Evolutionary conservation across 192 early-diverging fungal species (phyloP).

Genomic region (Coemansia sp.): DNA sequence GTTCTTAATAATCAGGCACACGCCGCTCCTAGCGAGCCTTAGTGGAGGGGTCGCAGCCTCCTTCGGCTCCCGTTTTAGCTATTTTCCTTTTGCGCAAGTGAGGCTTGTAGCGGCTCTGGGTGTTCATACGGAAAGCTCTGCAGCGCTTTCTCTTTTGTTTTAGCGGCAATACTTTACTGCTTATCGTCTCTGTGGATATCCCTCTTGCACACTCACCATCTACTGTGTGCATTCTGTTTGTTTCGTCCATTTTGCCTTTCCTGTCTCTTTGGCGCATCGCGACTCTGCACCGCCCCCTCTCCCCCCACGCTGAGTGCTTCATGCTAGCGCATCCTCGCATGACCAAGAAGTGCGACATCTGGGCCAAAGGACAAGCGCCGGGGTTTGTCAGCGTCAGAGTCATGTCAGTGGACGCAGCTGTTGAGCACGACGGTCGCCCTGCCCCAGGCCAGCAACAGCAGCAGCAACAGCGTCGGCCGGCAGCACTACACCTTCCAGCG

Average conservation of each 20-base stretch:
- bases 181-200: constrained; percentile 1
- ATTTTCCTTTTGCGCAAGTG: background rate
- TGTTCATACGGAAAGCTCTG: background rate
- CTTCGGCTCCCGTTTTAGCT: too few species aligned
- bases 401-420: constrained; percentile 19
- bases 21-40: too few species aligned
- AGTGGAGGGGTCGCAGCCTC: too few species aligned
- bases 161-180: background rate
- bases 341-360: constrained; percentile 9
- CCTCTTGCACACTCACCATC: background rate
- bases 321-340: constrained; percentile 24
- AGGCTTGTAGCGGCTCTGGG: constrained; percentile 14
- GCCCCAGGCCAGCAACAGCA: constrained; percentile 18
- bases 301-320: too few species aligned
- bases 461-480: constrained; percentile 17
- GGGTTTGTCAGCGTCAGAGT: background rate
- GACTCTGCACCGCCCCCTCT: too few species aligned
- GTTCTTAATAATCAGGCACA: too few species aligned
- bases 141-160: background rate
- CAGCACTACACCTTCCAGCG: constrained; percentile 19
- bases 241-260: background rate
- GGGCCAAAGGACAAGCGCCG: background rate
- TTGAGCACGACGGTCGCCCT: constrained; percentile 5
- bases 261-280: background rate
- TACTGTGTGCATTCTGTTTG: background rate